phyloP scores from a whole-genome alignment of 306 rosid species.

The Ceratonia siliqua region DNA sequence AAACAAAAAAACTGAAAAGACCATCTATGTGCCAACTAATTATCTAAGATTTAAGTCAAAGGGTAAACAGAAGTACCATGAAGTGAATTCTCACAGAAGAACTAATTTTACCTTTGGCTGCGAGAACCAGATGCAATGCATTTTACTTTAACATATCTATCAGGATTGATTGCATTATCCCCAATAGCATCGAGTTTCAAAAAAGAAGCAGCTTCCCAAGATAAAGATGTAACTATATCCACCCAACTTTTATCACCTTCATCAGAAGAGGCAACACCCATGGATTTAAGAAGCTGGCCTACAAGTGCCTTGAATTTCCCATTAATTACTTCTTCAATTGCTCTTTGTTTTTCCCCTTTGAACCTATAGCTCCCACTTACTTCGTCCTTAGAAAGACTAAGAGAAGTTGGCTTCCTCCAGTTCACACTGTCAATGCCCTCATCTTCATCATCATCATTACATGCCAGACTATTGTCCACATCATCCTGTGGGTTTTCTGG shows the following conservation, averaged over 20 bases:
- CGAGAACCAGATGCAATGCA: conserved; percentile 84
- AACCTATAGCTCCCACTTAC: conserved; percentile 52
- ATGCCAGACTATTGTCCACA: conserved; percentile 63
- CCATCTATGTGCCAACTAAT: conserved; percentile 2
- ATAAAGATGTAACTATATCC: conserved; percentile 74
- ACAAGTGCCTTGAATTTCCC: conserved; percentile 76
- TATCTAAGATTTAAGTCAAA: background rate
- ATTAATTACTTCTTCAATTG: conserved; percentile 66
- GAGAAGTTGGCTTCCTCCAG: conserved; percentile 61
- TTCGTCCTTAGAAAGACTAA: conserved; percentile 54
- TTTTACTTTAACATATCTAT: conserved; percentile 79
- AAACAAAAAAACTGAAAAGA: background rate
- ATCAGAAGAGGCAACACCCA: conserved; percentile 56
- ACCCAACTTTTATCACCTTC: conserved; percentile 75
- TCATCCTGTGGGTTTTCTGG: conserved; percentile 79
- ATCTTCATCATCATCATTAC: conserved; percentile 75
- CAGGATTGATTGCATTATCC: conserved; percentile 67
- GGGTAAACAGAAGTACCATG: background rate
- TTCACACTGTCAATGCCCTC: conserved; percentile 60
- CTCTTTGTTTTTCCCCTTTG: conserved; percentile 70
- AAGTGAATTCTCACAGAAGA: conserved; percentile 7
- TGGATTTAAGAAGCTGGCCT: conserved; percentile 65
- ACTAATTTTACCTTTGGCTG: conserved; percentile 65
- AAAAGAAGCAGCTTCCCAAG: conserved; percentile 93
- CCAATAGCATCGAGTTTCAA: conserved; percentile 66